phyloP scores from a whole-genome alignment of 306 rosid genomes.

The Astragalus glycyphyllos region DNA sequence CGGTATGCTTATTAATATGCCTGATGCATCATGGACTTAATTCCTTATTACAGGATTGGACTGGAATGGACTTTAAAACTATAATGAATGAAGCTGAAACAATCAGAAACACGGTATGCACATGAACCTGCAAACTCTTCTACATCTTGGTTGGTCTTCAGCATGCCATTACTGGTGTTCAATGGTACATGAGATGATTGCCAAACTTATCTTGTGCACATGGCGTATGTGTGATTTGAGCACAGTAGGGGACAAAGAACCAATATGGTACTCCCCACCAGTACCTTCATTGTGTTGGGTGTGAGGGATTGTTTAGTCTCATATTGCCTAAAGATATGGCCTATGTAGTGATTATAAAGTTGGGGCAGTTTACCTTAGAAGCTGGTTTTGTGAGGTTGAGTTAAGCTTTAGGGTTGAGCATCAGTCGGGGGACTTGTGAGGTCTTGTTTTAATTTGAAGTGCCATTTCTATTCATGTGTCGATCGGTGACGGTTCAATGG shows the following conservation, averaged over 20 bases:
- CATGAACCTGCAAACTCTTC: conserved; percentile 33
- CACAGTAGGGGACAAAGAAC: conserved; percentile 15
- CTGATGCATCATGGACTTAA: conserved; percentile 29
- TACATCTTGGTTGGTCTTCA: conserved; percentile 24
- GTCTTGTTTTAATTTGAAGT: no score
- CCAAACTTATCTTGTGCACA: conserved; percentile 28
- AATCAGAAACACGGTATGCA: conserved; percentile 81
- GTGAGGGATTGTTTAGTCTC: no score
- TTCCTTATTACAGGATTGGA: conserved; percentile 83
- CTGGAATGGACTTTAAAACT: conserved; percentile 83
- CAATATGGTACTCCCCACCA: not conserved
- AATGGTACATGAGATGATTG: not conserved
- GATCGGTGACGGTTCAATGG: no score
- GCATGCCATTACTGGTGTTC: conserved; percentile 17
- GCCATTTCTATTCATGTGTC: no score
- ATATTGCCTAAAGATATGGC: no score
- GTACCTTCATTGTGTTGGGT: no score
- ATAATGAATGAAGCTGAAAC: conserved; percentile 93
- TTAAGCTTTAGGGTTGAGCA: no score
- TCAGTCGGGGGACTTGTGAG: no score
- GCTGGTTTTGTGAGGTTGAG: no score
- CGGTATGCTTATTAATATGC: conserved; percentile 3
- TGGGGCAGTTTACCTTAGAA: no score
- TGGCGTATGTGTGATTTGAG: conserved; percentile 12
- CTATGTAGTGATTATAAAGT: no score